phyloP scores from a whole-genome alignment of 805 yeast species.

The Kockiozyma suomiensis region DNA sequence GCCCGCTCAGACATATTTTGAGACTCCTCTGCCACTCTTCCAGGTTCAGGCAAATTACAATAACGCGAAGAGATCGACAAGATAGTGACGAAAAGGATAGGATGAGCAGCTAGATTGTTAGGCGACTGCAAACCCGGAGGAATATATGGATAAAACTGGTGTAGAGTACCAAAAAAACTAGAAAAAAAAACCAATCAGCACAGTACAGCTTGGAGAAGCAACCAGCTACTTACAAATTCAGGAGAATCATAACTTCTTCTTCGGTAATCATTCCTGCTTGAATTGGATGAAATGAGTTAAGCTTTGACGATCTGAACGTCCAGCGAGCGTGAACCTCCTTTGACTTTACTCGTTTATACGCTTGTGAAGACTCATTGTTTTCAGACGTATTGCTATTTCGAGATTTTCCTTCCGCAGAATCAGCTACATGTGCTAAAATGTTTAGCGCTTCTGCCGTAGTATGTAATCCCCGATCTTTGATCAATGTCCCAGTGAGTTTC shows the following conservation, averaged over 20 bases:
- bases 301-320: conserved; percentile 29
- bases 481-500: conserved; percentile 20
- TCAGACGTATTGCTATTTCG: conserved; percentile 2
- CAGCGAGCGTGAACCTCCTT: conserved; percentile 19
- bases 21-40: conserved; percentile 4
- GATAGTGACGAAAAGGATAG: conserved; percentile 77
- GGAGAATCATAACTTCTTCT: conserved; percentile 41
- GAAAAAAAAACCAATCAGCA: conserved; percentile 45
- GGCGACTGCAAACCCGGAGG: conserved; percentile 73
- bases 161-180: conserved; percentile 71
- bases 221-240: conserved; percentile 30
- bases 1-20: conserved; percentile 18
- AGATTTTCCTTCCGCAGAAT: conserved; percentile 29
- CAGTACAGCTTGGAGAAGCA: conserved; percentile 47
- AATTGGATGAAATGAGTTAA: conserved; percentile 34
- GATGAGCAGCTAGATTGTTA: conserved; percentile 70
- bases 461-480: conserved; percentile 40
- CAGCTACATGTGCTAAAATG: conserved; percentile 46
- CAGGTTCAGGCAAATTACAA: conserved; percentile 55
- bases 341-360: background rate
- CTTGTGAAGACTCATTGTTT: background rate
- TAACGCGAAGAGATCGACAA: conserved; percentile 80
- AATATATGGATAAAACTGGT: conserved; percentile 87
- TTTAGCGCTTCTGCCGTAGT: conserved; percentile 46
- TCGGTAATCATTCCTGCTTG: conserved; percentile 59